A percentile compares a stretch with the other conserved stretches of the same genome.
These are phyloP conservation scores for Stevia rebaudiana DNA, from an alignment of 140 eudicot species.

Conservation along the genomic window DNA sequence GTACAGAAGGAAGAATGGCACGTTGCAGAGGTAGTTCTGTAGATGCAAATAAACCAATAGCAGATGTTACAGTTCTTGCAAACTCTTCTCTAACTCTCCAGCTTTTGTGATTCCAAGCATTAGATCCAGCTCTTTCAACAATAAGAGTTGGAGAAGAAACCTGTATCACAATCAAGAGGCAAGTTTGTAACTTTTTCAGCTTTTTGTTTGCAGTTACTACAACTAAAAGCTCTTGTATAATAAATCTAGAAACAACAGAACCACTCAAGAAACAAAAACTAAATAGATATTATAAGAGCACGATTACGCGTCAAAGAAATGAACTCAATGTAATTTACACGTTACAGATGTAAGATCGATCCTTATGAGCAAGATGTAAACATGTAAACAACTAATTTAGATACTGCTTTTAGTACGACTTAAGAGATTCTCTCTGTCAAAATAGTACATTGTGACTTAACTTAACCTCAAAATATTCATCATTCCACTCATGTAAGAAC, in stretches of 20 bases:
- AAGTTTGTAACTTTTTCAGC: slow-evolving; percentile 11
- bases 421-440: not conserved
- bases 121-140: slow-evolving; percentile 96
- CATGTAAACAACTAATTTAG: not conserved
- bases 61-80: slow-evolving; percentile 93
- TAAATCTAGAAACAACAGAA: slow-evolving; percentile 5
- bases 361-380: not conserved
- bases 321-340: not conserved
- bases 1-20: slow-evolving; percentile 93
- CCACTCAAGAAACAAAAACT: not conserved
- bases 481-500: not conserved
- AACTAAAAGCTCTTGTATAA: not conserved
- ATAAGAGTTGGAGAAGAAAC: slow-evolving; percentile 95
- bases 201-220: not conserved
- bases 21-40: slow-evolving; percentile 97
- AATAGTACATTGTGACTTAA: not conserved
- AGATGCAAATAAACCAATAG: slow-evolving; percentile 87
- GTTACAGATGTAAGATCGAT: slow-evolving; percentile 1
- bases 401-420: not conserved
- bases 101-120: slow-evolving; percentile 96
- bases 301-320: not conserved
- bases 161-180: slow-evolving; percentile 37
- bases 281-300: not conserved
- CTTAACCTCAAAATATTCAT: not conserved
- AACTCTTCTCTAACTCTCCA: slow-evolving; percentile 98